Base-by-base conservation (phyloP, 441 rosid species). In the Populus hybrid region DNA sequence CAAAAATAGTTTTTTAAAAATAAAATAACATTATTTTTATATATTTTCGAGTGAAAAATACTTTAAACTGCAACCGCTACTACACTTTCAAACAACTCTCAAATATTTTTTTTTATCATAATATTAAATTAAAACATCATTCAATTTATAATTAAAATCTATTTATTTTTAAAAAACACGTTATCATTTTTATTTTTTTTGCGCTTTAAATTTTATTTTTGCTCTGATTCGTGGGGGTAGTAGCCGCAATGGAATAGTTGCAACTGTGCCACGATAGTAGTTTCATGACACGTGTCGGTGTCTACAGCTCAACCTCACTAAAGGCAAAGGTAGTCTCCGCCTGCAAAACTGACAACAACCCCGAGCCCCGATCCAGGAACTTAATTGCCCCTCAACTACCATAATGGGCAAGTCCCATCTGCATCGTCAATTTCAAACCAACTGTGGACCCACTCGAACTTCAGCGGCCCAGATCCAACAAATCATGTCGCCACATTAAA, bases 301-400 rank as follows among this genome's bases (percentile, higher is more conserved):
- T 56, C 64, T 35, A 5, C 38, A 35, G 38, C 45, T 71, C 38
- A 66, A 16, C 45, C 20, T 64, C 75, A 73, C 64, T 82, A 50
- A 83, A 53, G 73, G 72, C 33, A 16, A 68, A 53, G 14, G 16
- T 28, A 2, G 7, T 38, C 16, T 11, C 50, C 26, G 3, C 7
- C 26, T 42, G 65, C 4, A 21, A 66, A 66, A 50, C 70, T 20
- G 3, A 40, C 75, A 71, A 42, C 72, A 2, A 66, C 53, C 75
- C 23, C 56, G 18, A 12, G 18, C 16, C 56, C 56, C 56, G 56
- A 28, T 28, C 29, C 29, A 28, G 4, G 33, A 16, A 65, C 69
- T 68, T 74, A 21, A 75, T 72, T 71, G 68, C 79, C 24, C 74
- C 29, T 77, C 86, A 88, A 86, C 91, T 0, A 75, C 83, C 45